Base-by-base conservation (phyloP, 768 basidiomycete species). In the Chalciporus sphaerocephalus region DNA sequence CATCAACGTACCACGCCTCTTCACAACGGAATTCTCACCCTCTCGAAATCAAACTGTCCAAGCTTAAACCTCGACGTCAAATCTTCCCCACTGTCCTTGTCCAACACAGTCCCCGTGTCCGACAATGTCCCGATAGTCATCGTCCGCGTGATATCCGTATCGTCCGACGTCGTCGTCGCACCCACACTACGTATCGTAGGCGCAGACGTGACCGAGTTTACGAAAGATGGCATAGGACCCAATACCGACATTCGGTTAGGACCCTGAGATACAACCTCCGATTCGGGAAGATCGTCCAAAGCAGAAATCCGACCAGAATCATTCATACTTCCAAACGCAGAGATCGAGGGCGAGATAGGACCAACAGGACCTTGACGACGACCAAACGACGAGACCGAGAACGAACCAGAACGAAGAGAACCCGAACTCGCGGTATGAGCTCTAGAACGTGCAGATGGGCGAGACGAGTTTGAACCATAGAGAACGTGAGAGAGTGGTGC, bases 351-450 rank as follows among this genome's bases (percentile, higher is more conserved):
- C 2, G 79, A 79, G 27, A 71, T 55, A 6, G 65, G 55, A 9
- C 51, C 59, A 24, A 48, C 54, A 21, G 62, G 64, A 36, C 62
- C 53, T 24, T 62, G 64, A 38, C 61, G 66, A 20, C 76, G 72
- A n/a, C 74, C 75, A 48, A 79, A 75, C 0, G 75, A 76, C 1
- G 78, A 75, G 39, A 84, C 61, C 40, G 81, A 75, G 39, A 84
- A 60, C 40, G 81, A 84, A 17, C 71, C 72, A 2, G 77, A 74
- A 44, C 74, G 73, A 0, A 72, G 55, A 22, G 71, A 71, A 16
- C 62, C 65, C 23, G 72, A 74, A 40, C 66, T 68, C 21, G 46
- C 50, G 4, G 68, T 66, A 25, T 44, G 57, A 15, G 61, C 58
- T 3, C 69, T 58, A 20, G 77, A 77, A 41, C 68, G 67, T 1